Conservation (phyloP, 2,329 filamentous ascomycete species). For the Amesomyces nigricolor region DNA sequence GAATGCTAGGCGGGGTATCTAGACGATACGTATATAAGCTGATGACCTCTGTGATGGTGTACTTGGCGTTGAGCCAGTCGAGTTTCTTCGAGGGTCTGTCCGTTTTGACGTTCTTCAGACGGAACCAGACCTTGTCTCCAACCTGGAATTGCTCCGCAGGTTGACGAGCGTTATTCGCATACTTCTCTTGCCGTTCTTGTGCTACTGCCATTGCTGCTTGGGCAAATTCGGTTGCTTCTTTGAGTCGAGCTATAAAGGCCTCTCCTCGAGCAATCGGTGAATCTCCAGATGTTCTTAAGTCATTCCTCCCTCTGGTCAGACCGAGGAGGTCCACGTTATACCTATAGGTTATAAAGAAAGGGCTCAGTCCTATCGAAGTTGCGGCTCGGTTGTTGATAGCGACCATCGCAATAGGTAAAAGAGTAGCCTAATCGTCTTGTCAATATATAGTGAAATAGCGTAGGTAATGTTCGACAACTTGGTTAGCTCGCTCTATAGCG, state of each 20-base stretch:
- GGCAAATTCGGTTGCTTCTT: background rate
- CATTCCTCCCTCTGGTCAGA: background rate
- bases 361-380: conserved; percentile 1
- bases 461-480: conserved; percentile 1
- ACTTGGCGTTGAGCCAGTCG: conserved; percentile 8
- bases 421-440: conserved; percentile 1
- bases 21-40: background rate
- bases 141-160: no score
- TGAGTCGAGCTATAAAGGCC: background rate
- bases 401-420: background rate
- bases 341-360: background rate
- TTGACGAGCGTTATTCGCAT: no score
- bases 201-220: background rate
- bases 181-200: background rate
- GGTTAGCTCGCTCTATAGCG: background rate
- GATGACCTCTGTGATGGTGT: background rate
- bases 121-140: background rate
- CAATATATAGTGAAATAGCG: background rate
- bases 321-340: background rate
- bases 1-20: conserved; percentile 1
- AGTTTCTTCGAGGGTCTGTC: conserved; percentile 4
- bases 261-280: background rate
- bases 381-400: conserved; percentile 2
- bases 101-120: conserved; percentile 1
- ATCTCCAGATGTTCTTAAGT: background rate